Base-by-base conservation (phyloP, 2,329 filamentous ascomycete genomes). In the Pyricularia pennisetigena region DNA sequence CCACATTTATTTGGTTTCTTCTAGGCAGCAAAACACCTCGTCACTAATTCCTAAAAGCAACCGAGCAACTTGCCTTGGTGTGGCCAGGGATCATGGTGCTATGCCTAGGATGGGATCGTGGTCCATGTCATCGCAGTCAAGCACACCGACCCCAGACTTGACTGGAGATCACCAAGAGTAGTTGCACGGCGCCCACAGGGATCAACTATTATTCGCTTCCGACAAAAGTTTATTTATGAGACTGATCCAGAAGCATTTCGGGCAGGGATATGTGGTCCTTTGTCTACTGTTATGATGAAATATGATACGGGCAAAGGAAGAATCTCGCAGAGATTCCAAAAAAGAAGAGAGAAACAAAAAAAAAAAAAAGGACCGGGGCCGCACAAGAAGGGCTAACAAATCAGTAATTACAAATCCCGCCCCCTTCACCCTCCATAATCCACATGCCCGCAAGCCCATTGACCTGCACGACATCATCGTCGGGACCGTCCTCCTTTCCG, bases 351-450 rank as follows among this genome's bases (percentile, higher is more conserved):
- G n/a, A n/a, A n/a, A n/a, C 16, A 4, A 49, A 20, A 49, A 49
- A 7, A 1, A 49, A n/a, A 8, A n/a, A 16, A n/a, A 16, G 41
- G 14, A 49, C 41, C 4, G 41, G 41, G 29, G 65, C 20, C 24
- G 12, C n/a, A 49, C n/a, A 29, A 49, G 16, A 23, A 23, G 16
- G 29, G 14, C 35, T 8, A 12, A 12, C 10, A 61, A 24, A 23
- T 72, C 70, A 87, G 70, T 85, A 85, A 68, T 81, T 80, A 73
- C 86, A 88, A 35, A 88, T 85, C 0, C 86, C 87, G 5, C 87
- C 93, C 67, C 88, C 88, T 70, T 87, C 85, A 69, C 97, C 92
- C 74, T 96, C 92, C 75, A 95, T 89, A n/a, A 88, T 90, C 94
- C 94, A 97, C 0, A 88, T 90, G 2, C 92, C 92, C 6, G 93